Conservation (phyloP, 371 early-diverging fungal genomes). For the Dichotomocladium elegans region DNA sequence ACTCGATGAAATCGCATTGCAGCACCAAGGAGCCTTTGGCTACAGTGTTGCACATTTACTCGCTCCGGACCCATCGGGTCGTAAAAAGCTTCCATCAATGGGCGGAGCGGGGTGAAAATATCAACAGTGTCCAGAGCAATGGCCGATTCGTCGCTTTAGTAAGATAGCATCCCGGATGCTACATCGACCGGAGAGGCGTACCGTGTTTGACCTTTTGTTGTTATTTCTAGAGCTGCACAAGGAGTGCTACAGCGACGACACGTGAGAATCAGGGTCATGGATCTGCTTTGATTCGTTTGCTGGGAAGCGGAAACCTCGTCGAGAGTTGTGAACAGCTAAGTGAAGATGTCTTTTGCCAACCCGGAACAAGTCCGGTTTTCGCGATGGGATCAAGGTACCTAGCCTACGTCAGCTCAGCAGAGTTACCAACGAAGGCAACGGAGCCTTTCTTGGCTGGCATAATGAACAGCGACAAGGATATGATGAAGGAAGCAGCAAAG, state of each 20-base stretch:
- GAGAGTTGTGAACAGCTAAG: too few relatives aligned
- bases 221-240: background rate
- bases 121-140: background rate
- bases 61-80: slow-evolving; percentile 39
- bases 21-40: too few relatives aligned
- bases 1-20: too few relatives aligned
- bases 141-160: background rate
- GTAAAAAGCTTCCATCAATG: background rate
- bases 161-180: background rate
- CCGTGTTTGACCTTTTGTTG: background rate
- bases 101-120: background rate
- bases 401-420: slow-evolving; percentile 58
- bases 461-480: slow-evolving; percentile 40
- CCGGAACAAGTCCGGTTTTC: slow-evolving; percentile 38
- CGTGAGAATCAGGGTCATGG: slow-evolving; percentile 1
- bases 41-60: slow-evolving; percentile 29
- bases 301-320: too few relatives aligned
- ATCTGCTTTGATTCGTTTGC: too few relatives aligned
- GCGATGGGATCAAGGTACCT: slow-evolving; percentile 56
- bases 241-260: background rate
- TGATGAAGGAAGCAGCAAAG: slow-evolving; percentile 50
- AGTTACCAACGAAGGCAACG: slow-evolving; percentile 2
- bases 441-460: slow-evolving; percentile 9
- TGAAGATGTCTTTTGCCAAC: slow-evolving; percentile 5
- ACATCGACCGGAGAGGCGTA: background rate